These are phyloP conservation scores for Malassezia cuniculi DNA, from an alignment of 1,284 basidiomycete species.

Conservation along the genomic window DNA sequence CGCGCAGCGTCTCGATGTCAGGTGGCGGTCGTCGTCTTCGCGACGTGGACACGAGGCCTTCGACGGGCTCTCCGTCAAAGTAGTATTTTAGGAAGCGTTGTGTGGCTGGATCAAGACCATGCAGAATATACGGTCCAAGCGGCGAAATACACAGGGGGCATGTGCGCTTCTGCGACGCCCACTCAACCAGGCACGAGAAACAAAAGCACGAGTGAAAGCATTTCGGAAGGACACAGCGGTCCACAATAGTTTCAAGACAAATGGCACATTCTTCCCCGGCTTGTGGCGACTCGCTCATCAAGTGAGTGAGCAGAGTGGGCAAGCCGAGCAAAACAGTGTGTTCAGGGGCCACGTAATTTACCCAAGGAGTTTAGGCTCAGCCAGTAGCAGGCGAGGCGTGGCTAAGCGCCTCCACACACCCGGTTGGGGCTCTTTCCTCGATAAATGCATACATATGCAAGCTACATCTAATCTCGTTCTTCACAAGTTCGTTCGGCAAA, in stretches of 20 bases:
- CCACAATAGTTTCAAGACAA: conserved; percentile 6
- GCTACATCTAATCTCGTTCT: no score
- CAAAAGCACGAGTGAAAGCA: conserved; percentile 16
- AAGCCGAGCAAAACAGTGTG: no score
- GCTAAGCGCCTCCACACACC: no score
- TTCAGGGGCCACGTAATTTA: no score
- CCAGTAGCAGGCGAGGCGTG: no score
- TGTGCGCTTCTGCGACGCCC: conserved; percentile 5
- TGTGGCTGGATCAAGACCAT: conserved; percentile 4
- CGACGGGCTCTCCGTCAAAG: neutral
- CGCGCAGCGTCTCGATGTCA: neutral
- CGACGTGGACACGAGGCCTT: neutral
- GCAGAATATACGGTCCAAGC: conserved; percentile 4
- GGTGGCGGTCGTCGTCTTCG: neutral
- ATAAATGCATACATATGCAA: no score
- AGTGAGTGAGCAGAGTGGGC: no score
- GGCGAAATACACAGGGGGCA: conserved; percentile 12
- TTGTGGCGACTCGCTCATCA: no score
- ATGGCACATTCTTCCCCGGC: conserved; percentile 9
- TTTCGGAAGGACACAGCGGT: conserved; percentile 8
- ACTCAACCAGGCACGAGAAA: conserved; percentile 7
- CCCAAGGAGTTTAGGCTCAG: no score
- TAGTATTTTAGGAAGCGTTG: neutral
- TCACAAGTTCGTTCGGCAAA: no score
- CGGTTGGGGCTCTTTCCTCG: no score